These are phyloP conservation scores for Cercospora sp. DNA, from an alignment of 2,329 filamentous ascomycete genomes.

Conservation along the genomic window DNA sequence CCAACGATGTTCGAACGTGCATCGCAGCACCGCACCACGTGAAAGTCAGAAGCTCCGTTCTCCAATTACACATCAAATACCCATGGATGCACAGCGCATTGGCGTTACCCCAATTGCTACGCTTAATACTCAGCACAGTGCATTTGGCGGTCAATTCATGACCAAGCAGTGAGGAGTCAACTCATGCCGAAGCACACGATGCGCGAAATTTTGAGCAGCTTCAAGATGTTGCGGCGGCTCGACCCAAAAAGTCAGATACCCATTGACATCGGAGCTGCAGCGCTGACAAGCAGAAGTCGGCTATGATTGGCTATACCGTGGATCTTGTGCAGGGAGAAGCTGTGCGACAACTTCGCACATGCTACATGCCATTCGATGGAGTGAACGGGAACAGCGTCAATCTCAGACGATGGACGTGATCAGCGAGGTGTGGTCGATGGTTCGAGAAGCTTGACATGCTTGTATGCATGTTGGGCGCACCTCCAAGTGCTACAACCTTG, in stretches of 20 bases:
- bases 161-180: conserved; percentile 4
- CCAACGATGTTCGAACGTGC: not conserved
- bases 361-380: not conserved
- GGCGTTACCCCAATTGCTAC: not conserved
- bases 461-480: not conserved
- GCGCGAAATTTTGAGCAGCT: not conserved
- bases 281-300: not conserved
- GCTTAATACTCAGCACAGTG: not conserved
- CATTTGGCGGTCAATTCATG: not conserved
- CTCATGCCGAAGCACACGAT: conserved; percentile 1
- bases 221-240: not conserved
- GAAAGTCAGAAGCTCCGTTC: not conserved
- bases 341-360: not conserved
- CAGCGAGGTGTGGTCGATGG: not conserved
- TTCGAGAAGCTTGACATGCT: conserved; percentile 6
- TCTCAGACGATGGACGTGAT: not conserved
- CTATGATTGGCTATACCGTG: not conserved
- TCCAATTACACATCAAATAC: not conserved
- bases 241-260: not conserved
- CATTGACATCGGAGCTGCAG: conserved; percentile 1
- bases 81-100: not conserved
- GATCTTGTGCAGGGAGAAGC: not conserved
- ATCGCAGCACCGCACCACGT: conserved; percentile 1
- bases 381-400: not conserved
- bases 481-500: not conserved